Conservation (phyloP, 2,329 filamentous ascomycete genomes). For the Sarocladium strictum region DNA sequence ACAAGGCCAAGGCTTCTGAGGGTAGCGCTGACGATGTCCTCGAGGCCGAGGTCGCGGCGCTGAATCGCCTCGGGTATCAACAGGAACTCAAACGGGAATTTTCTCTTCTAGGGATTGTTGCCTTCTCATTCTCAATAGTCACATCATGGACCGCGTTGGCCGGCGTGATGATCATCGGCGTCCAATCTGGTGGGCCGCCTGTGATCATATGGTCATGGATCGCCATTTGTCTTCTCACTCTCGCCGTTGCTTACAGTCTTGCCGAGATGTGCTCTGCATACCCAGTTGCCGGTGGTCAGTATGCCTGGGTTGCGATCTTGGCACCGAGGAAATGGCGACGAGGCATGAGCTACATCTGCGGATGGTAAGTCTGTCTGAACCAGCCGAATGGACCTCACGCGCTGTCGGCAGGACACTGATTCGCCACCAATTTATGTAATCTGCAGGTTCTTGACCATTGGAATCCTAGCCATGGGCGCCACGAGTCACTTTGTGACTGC, state of each 20-base stretch:
- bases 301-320: background rate
- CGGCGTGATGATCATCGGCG: background rate
- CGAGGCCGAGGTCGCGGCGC: background rate
- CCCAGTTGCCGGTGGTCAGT: background rate
- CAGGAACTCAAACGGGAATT: background rate
- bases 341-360: background rate
- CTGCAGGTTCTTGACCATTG: background rate
- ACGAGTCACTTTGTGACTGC: background rate
- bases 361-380: background rate
- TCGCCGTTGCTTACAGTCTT: background rate
- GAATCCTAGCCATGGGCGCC: background rate
- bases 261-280: background rate
- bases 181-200: background rate
- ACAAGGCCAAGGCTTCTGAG: background rate
- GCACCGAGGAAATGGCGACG: background rate
- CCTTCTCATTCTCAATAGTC: background rate
- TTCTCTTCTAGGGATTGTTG: background rate
- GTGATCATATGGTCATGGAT: background rate
- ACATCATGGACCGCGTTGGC: background rate
- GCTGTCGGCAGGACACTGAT: background rate
- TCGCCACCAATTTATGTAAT: background rate
- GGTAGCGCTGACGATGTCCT: background rate
- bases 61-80: background rate
- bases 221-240: background rate
- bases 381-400: background rate